These are phyloP conservation scores for Grosmannia serpens DNA, from an alignment of 2,329 filamentous ascomycete genomes.

Conservation along the genomic window DNA sequence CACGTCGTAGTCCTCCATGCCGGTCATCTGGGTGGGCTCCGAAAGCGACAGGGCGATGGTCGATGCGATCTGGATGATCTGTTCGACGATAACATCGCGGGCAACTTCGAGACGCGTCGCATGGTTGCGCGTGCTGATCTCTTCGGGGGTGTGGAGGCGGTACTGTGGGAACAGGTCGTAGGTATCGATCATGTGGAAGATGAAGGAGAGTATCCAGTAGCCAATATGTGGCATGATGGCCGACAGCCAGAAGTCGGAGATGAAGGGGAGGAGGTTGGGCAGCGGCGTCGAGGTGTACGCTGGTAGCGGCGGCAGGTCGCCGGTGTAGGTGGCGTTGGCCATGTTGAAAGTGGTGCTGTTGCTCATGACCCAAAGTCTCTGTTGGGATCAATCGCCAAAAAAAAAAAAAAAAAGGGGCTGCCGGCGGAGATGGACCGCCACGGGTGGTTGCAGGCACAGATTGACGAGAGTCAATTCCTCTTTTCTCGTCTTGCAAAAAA, in stretches of 20 bases:
- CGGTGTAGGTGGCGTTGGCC: slow-evolving; percentile 41
- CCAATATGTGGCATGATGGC: slow-evolving; percentile 66
- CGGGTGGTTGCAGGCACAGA: no score
- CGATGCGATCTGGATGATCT: slow-evolving; percentile 72
- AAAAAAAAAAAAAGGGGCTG: no score
- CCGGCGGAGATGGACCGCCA: no score
- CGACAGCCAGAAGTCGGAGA: slow-evolving; percentile 72
- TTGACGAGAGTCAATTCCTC: no score
- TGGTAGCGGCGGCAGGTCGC: slow-evolving; percentile 73
- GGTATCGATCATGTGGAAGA: slow-evolving; percentile 81
- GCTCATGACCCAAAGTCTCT: slow-evolving; percentile 19
- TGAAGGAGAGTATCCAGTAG: slow-evolving; percentile 78
- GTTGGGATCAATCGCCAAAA: no score
- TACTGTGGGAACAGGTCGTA: slow-evolving; percentile 83
- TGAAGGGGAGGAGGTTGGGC: slow-evolving; percentile 60
- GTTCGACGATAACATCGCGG: slow-evolving; percentile 84
- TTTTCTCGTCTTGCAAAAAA: no score
- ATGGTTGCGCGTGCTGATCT: slow-evolving; percentile 78
- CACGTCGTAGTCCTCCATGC: slow-evolving; percentile 75
- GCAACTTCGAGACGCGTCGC: slow-evolving; percentile 76
- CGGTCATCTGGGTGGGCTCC: slow-evolving; percentile 62
- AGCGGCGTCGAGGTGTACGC: slow-evolving; percentile 62
- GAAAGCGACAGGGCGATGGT: slow-evolving; percentile 56
- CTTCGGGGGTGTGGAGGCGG: slow-evolving; percentile 86
- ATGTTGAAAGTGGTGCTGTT: slow-evolving; percentile 30